Evolutionary conservation across 1,284 basidiomycete species (phyloP), one percentile per base, ranked within the genome.

Genomic region (Sporisorium exsertum): DNA sequence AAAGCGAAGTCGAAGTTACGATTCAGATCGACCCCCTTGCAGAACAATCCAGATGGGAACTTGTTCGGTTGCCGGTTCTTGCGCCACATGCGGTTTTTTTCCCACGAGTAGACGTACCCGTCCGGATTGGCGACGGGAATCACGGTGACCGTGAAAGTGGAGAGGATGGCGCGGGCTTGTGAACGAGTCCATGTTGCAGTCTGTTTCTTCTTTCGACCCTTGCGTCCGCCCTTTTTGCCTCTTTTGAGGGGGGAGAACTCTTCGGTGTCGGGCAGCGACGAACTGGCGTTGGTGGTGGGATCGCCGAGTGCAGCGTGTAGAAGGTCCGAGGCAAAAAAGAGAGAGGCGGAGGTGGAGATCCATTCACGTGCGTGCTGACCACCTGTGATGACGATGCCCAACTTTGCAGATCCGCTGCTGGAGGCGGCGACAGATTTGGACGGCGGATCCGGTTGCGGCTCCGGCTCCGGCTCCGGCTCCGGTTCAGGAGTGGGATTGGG

Each of bases 51-150:
- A 5, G 45, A 55, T 22, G 68, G 65, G 24, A 76, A 87, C 86
- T 86, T 5, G 77, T 73, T 55, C 18, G 85, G 84, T 20, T 87
- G 91, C 2, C 93, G 88, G 78, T 93, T 94, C 87, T 95, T 94
- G 83, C 92, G 90, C 93, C 93, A 95, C 77, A 92, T 89, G 1
- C 93, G 89, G 66, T 92, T 90, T 12, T 69, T 50, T 58, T 90
- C 88, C 85, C 88, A 89, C 3, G 87, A 91, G 81, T 91, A 92
- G 2, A 87, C 88, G 81, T 94, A 94, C 0, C 94, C 94, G 79
- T 95, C 94, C 7, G 93, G 93, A 80, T 95, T 95, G 6, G 92
- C 90, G 0, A 90, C 87, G 0, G 93, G 92, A 10, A 95, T 87
- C 67, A 95, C 88, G 59, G 92, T 90, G 83, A 95, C 92, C 45